Evolutionary conservation across 768 basidiomycete genomes (phyloP).

Genomic region (Mycena galopus): DNA sequence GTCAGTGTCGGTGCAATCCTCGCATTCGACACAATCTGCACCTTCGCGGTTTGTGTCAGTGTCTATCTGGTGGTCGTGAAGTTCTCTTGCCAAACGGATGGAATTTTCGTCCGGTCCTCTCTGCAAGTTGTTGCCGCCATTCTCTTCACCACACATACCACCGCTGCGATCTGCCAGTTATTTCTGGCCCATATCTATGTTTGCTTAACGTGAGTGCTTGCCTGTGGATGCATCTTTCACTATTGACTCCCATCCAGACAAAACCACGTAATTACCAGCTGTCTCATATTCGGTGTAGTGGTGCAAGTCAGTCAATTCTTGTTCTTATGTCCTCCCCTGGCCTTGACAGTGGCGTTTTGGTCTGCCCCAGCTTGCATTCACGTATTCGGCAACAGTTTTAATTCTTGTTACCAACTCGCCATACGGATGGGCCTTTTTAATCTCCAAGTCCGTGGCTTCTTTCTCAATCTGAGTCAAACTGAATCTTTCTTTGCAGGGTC

Average conservation of each 20-base stretch:
- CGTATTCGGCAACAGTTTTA: constrained; percentile 19
- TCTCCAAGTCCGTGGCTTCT: constrained; percentile 12
- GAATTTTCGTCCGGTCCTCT: not conserved
- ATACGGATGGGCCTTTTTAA: not conserved
- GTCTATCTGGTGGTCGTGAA: not conserved
- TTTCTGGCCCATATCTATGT: constrained; percentile 23
- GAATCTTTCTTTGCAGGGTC: not conserved
- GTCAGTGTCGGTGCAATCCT: constrained; percentile 2
- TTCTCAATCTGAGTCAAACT: not conserved
- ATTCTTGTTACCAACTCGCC: not conserved
- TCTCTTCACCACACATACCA: constrained; percentile 23
- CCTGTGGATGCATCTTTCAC: not conserved
- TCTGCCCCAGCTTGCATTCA: constrained; percentile 1
- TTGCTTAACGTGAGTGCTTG: constrained; percentile 10
- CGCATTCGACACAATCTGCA: constrained; percentile 14
- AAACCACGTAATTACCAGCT: not conserved
- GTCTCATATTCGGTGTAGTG: constrained; percentile 6
- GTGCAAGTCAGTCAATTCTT: constrained; percentile 10
- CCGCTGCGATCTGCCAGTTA: constrained; percentile 22
- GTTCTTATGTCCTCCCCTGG: not conserved
- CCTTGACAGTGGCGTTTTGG: not conserved
- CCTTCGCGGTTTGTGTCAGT: constrained; percentile 6
- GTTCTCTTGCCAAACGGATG: not conserved
- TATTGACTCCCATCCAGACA: not conserved
- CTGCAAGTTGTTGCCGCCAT: not conserved